Conservation (phyloP, 1,139 yeast species). For the Wickerhamomyces sp. region DNA sequence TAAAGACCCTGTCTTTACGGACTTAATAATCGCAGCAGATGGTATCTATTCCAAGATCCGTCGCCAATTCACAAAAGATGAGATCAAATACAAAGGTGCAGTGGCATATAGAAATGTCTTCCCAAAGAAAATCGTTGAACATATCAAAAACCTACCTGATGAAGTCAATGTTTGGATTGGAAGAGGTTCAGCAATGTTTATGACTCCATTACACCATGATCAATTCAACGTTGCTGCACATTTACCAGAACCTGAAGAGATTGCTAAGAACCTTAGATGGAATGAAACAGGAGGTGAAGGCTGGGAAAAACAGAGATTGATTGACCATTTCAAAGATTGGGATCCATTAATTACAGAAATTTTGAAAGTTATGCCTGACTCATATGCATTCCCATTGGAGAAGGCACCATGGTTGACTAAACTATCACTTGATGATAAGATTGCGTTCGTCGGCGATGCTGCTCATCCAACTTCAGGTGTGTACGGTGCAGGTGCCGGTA, state of each 20-base stretch:
- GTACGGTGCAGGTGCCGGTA: slow-evolving; percentile 15
- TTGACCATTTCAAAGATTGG: slow-evolving; percentile 12
- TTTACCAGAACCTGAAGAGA: slow-evolving; percentile 6
- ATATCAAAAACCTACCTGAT: slow-evolving; percentile 9
- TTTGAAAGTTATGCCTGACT: slow-evolving; percentile 9
- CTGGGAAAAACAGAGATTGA: slow-evolving; percentile 9
- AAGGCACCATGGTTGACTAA: slow-evolving; percentile 13
- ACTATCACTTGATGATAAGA: slow-evolving; percentile 3
- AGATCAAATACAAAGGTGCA: slow-evolving; percentile 9
- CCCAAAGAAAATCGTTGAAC: slow-evolving; percentile 5
- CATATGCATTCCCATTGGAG: slow-evolving; percentile 14
- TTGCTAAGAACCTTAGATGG: slow-evolving; percentile 9
- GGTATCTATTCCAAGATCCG: slow-evolving; percentile 14
- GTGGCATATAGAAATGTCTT: slow-evolving; percentile 14
- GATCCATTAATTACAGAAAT: slow-evolving; percentile 11
- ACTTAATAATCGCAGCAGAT: slow-evolving; percentile 12
- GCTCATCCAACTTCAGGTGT: slow-evolving; percentile 15
- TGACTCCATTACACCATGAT: slow-evolving; percentile 9
- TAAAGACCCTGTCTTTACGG: slow-evolving; percentile 6
- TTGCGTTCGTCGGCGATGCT: slow-evolving; percentile 14
- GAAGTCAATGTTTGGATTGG: slow-evolving; percentile 13
- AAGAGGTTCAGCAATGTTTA: slow-evolving; percentile 7
- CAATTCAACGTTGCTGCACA: slow-evolving; percentile 13
- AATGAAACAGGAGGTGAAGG: slow-evolving; percentile 9
- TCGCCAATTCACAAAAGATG: slow-evolving; percentile 11